Base-by-base conservation (phyloP, 106 monocot species). In the Chionographis japonica region DNA sequence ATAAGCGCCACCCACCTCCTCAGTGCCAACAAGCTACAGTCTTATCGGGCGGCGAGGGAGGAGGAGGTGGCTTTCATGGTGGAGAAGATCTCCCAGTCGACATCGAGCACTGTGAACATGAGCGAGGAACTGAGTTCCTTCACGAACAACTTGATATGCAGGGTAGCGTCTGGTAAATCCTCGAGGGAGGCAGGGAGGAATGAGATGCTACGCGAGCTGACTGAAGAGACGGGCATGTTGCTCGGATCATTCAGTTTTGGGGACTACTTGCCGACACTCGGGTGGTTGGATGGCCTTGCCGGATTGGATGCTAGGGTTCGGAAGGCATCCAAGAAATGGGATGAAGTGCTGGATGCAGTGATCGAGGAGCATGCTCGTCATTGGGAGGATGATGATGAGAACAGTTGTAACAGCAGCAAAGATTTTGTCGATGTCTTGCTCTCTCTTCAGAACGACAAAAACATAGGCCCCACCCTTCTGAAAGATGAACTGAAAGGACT, bases 361-460 rank as follows among this genome's bases (percentile, higher is more conserved):
- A 69, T 89, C 14, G 18, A 78, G 36, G 72, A 70, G 1, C 78
- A 78, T 35, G 11, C 10, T 12, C 50, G 36, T 52, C 8, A 46
- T 35, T n/a, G 8, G 37, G 2, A 64, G 12, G 37, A 57, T 50
- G 69, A 18, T 1, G 56, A 40, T 17, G 5, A 5, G 41, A 37
- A 17, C 8, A n/a, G n/a, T n/a, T n/a, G n/a, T n/a, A n/a, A n/a
- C n/a, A 55, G 50, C 54, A 73, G 35, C 35, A 37, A 10, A 2
- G 66, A 70, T 51, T 78, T 88, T 51, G 58, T 88, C 14, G 72
- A 78, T 56, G 62, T 88, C 14, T 63, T 88, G 59, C 61, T 80
- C 6, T 56, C 56, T 16, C 63, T 84, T 50, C 66, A 81, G 52
- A 69, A 67, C 4, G 67, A 71, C 8, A 14, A 42, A 0, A 27